These are phyloP conservation scores for Auricularia sp. DNA, from an alignment of 768 basidiomycete species.

Conservation along the genomic window DNA sequence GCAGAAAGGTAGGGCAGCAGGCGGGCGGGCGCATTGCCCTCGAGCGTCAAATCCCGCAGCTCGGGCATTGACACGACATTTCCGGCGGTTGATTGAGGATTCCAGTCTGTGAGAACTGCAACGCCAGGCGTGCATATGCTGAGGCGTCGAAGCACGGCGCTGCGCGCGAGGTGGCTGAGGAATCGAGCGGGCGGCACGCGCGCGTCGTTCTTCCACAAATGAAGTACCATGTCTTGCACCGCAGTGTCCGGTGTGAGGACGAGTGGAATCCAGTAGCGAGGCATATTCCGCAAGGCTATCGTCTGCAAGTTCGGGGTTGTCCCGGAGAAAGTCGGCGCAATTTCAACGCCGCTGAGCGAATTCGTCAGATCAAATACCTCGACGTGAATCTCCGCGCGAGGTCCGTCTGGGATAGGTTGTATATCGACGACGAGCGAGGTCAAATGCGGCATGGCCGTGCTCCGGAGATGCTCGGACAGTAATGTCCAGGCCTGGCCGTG, in stretches of 20 bases:
- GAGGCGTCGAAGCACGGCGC: not conserved
- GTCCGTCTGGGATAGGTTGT: not conserved
- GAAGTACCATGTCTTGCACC: not conserved
- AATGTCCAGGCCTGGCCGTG: not conserved
- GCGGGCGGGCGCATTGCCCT: not conserved
- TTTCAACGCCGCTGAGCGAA: not conserved
- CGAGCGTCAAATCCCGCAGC: not conserved
- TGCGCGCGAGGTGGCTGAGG: not conserved
- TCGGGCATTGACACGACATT: not conserved
- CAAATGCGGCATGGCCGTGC: not conserved
- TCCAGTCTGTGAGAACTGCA: not conserved
- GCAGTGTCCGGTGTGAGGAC: not conserved
- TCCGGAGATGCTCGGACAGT: not conserved
- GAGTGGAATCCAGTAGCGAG: not conserved
- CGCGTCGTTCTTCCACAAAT: not conserved
- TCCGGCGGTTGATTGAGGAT: not conserved
- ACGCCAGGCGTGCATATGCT: not conserved
- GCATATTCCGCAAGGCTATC: not conserved
- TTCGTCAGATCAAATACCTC: not conserved
- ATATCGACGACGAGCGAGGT: not conserved
- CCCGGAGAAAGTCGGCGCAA: not conserved
- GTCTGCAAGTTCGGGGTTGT: not conserved
- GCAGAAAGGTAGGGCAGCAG: not conserved
- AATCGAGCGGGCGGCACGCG: not conserved
- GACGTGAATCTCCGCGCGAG: not conserved